Evolutionary conservation across 2,329 filamentous ascomycete species (phyloP).

Genomic region (Curvularia verruculosa): DNA sequence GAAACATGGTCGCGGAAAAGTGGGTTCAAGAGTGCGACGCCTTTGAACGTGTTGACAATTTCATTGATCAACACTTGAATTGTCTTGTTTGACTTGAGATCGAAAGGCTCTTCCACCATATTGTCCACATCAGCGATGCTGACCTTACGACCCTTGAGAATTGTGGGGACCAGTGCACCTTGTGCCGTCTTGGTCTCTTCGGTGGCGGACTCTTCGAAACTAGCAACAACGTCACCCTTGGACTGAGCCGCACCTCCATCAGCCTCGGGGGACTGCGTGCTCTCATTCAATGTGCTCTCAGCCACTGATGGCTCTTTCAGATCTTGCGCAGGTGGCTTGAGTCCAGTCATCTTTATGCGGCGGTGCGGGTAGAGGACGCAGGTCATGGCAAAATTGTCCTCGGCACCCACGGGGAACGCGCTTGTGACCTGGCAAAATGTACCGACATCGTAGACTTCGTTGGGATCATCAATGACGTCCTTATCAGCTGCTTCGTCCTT

Average conservation of each 20-base stretch:
- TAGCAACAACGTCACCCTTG: constrained; percentile 87
- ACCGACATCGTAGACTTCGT: constrained; percentile 93
- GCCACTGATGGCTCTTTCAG: constrained; percentile 39
- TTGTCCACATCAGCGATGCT: constrained; percentile 97
- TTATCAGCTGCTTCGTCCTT: constrained; percentile 95
- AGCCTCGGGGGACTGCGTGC: constrained; percentile 53
- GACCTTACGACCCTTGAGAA: constrained; percentile 88
- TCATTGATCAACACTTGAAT: constrained; percentile 94
- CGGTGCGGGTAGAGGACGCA: constrained; percentile 96
- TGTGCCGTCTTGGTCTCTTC: constrained; percentile 60
- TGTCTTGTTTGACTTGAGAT: constrained; percentile 85
- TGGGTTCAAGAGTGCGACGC: constrained; percentile 90
- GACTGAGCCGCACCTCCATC: constrained; percentile 56
- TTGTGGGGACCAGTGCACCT: constrained; percentile 83
- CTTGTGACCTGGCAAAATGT: constrained; percentile 98
- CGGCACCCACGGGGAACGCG: constrained; percentile 81
- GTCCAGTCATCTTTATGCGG: constrained; percentile 84
- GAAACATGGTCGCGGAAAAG: constrained; percentile 97
- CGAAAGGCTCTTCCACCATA: constrained; percentile 83
- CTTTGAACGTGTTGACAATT: constrained; percentile 98
- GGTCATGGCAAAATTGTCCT: constrained; percentile 83
- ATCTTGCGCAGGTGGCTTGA: constrained; percentile 70
- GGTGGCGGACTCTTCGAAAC: constrained; percentile 82
- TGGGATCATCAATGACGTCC: constrained; percentile 86
- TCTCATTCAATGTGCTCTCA: constrained; percentile 51